A percentile compares a stretch with the other conserved stretches of the same genome.
Evolutionary conservation across 495 filamentous ascomycete species (phyloP).

Genomic region (Diplogelasinospora grovesii): DNA sequence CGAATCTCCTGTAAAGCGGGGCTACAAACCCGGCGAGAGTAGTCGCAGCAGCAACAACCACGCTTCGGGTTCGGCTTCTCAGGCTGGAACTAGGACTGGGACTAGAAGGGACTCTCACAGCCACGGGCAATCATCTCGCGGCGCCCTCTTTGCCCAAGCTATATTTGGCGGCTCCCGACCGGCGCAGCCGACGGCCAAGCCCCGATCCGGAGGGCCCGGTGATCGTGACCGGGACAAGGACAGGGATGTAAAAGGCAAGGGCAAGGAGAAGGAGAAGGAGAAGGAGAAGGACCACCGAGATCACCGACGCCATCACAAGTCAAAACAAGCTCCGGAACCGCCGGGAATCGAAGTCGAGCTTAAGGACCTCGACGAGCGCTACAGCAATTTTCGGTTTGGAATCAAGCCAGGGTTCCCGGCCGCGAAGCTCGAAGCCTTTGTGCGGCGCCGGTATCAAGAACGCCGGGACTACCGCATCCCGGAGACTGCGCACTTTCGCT

Average conservation of each 20-base stretch:
- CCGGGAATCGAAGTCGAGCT: conserved; percentile 11
- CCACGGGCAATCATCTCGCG: no score
- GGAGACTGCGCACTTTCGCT: conserved; percentile 4
- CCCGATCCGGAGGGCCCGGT: no score
- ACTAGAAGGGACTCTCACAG: no score
- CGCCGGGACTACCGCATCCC: conserved; percentile 1
- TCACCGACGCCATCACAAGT: neutral
- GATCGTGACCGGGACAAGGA: conserved; percentile 5
- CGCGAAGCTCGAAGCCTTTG: conserved; percentile 4
- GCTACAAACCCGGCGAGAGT: no score
- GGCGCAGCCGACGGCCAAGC: neutral
- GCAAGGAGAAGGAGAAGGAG: neutral
- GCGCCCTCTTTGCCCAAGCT: neutral
- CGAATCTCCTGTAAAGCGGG: no score
- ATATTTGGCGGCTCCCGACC: conserved; percentile 4
- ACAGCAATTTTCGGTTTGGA: neutral
- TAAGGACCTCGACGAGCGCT: conserved; percentile 9
- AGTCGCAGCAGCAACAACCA: no score
- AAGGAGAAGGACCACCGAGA: conserved; percentile 1
- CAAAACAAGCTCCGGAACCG: neutral
- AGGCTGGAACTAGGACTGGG: no score
- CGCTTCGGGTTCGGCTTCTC: no score
- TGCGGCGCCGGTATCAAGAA: conserved; percentile 8
- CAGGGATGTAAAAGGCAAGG: neutral
- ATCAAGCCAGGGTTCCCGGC: neutral